Evolutionary conservation across 192 early-diverging fungal genomes (phyloP).

Genomic region (Coemansia erecta): DNA sequence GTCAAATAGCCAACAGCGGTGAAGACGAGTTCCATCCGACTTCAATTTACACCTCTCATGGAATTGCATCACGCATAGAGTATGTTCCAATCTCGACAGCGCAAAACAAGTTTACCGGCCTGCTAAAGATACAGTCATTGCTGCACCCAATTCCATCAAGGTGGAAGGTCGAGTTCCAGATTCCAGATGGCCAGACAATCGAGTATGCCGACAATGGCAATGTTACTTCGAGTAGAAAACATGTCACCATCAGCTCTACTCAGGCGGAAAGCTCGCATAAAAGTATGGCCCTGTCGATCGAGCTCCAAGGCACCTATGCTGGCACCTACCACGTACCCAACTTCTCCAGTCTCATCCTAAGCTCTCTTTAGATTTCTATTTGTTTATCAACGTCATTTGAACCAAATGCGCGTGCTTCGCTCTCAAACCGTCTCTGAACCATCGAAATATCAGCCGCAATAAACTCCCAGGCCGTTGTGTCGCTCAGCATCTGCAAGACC

Average conservation of each 20-base stretch:
- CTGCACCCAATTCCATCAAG: constrained; percentile 9
- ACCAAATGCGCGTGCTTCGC: constrained; percentile 10
- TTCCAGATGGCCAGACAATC: constrained; percentile 26
- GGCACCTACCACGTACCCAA: constrained; percentile 31
- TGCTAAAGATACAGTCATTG: constrained; percentile 33
- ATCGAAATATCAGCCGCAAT: constrained; percentile 38
- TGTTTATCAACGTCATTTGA: constrained; percentile 5
- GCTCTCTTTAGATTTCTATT: too few species aligned
- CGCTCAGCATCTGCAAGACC: constrained; percentile 27
- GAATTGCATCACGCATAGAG: constrained; percentile 29
- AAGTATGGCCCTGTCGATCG: constrained; percentile 32
- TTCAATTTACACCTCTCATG: constrained; percentile 21
- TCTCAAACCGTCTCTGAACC: constrained; percentile 30
- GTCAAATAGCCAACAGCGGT: background rate
- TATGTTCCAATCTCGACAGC: constrained; percentile 14
- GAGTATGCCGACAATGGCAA: constrained; percentile 2
- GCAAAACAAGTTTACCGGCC: constrained; percentile 12
- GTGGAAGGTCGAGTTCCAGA: constrained; percentile 23
- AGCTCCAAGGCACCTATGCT: constrained; percentile 25
- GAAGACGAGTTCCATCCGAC: constrained; percentile 8
- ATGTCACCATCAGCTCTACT: constrained; percentile 12
- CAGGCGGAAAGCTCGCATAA: background rate
- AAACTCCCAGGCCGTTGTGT: constrained; percentile 35
- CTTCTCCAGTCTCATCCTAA: constrained; percentile 8
- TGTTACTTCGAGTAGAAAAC: constrained; percentile 12